A percentile compares a stretch with the other conserved stretches of the same genome.
Conservation (phyloP, 2,329 filamentous ascomycete species). For the Paraconiothyrium brasiliense region DNA sequence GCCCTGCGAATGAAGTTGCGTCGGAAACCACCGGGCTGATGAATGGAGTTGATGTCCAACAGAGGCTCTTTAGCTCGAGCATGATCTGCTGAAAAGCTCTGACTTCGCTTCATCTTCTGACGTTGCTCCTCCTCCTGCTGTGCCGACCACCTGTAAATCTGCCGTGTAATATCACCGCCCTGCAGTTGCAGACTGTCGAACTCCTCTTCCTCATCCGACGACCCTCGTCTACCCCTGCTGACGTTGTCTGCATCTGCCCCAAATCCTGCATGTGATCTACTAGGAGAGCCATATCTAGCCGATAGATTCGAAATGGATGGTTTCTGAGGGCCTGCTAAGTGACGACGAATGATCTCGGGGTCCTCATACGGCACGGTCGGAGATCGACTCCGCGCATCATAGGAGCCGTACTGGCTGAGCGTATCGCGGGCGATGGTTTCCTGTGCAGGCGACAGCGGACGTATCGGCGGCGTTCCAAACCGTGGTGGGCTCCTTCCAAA, state of each 20-base stretch:
- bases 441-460: conserved; percentile 65
- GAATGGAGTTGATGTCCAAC: conserved; percentile 88
- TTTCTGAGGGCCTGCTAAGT: conserved; percentile 77
- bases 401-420: conserved; percentile 84
- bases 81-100: conserved; percentile 83
- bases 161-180: conserved; percentile 91
- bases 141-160: conserved; percentile 97
- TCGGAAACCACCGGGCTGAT: conserved; percentile 91
- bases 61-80: conserved; percentile 82
- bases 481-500: conserved; percentile 75
- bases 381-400: conserved; percentile 70
- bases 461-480: conserved; percentile 66
- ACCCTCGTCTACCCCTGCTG: conserved; percentile 55
- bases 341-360: conserved; percentile 87
- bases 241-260: conserved; percentile 38
- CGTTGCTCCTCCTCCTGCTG: conserved; percentile 76
- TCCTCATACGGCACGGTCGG: conserved; percentile 78
- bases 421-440: conserved; percentile 61
- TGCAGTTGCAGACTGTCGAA: conserved; percentile 94
- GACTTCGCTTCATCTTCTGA: conserved; percentile 76
- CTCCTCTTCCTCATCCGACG: conserved; percentile 67
- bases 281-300: conserved; percentile 50
- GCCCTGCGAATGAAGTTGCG: conserved; percentile 85
- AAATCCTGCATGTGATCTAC: conserved; percentile 40
- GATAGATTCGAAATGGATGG: conserved; percentile 46